phyloP scores from a whole-genome alignment of 2,329 filamentous ascomycete genomes.

The Exophiala alcalophila region DNA sequence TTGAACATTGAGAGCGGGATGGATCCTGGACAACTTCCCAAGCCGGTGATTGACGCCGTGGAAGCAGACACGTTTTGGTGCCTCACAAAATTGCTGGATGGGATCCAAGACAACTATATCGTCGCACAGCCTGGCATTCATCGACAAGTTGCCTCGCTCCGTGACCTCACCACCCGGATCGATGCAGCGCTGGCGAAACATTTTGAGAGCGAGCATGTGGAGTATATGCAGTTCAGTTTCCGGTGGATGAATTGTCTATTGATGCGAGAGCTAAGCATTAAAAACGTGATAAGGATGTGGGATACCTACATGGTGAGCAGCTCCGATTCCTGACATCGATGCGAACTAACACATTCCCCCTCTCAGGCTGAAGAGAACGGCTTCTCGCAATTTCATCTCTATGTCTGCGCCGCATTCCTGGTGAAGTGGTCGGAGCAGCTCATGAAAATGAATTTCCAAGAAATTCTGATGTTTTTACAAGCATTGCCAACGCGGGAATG shows the following conservation, averaged over 20 bases:
- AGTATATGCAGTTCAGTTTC: conserved; percentile 99
- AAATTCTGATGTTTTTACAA: conserved; percentile 99
- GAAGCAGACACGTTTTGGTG: conserved; percentile 99
- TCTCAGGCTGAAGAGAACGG: conserved; percentile 98
- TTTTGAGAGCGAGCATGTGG: conserved; percentile 83
- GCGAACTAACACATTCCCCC: too few species aligned
- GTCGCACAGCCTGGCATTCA: conserved; percentile 96
- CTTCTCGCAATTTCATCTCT: conserved; percentile 96
- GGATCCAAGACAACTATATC: conserved; percentile 98
- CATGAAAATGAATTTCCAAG: conserved; percentile 85
- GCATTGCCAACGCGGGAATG: conserved; percentile 86
- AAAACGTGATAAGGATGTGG: conserved; percentile 98
- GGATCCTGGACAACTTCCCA: conserved; percentile 92
- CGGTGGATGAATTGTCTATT: conserved; percentile 99
- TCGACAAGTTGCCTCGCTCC: conserved; percentile 81
- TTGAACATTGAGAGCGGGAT: conserved; percentile 88
- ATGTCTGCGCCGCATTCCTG: conserved; percentile 94
- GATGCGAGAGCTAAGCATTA: conserved; percentile 95
- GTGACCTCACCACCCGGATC: conserved; percentile 87
- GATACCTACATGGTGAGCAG: conserved; percentile 88
- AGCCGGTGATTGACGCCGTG: conserved; percentile 87
- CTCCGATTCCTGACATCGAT: conserved; percentile 1
- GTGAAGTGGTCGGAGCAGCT: conserved; percentile 98
- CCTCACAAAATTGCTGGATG: conserved; percentile 93
- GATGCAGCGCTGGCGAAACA: conserved; percentile 81